Evolutionary conservation across 768 basidiomycete genomes (phyloP).

Genomic region (Flagelloscypha sp.): DNA sequence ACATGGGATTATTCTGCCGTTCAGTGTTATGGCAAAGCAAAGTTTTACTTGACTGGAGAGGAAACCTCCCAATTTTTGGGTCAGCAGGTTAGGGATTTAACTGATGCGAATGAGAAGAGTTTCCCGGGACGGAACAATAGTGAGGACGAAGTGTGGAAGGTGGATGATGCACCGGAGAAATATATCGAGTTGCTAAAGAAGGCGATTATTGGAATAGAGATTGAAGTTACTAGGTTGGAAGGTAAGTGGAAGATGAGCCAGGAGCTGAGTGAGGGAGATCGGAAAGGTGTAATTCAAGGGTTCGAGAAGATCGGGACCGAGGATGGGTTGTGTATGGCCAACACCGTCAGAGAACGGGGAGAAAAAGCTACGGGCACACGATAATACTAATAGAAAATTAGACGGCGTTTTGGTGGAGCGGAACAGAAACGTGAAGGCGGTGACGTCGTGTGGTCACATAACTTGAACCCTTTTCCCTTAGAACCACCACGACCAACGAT

Average conservation of each 20-base stretch:
- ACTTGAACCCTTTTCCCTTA: too few species aligned
- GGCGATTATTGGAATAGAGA: constrained; percentile 19
- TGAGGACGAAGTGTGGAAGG: constrained; percentile 12
- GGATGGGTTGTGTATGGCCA: constrained; percentile 10
- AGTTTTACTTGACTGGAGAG: constrained; percentile 10
- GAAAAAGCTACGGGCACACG: too few species aligned
- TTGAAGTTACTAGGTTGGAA: constrained; percentile 14
- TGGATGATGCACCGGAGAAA: constrained; percentile 14
- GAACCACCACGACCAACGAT: too few species aligned
- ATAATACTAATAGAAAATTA: too few species aligned
- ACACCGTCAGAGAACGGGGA: too few species aligned
- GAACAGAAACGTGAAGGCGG: too few species aligned
- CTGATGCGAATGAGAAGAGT: constrained; percentile 9
- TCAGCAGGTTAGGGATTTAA: constrained; percentile 8
- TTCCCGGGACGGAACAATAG: too few species aligned
- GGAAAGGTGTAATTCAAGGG: constrained; percentile 14
- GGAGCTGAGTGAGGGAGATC: constrained; percentile 15
- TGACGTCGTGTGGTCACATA: too few species aligned
- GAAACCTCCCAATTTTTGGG: constrained; percentile 12
- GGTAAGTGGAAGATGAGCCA: constrained; percentile 21
- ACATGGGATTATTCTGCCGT: constrained; percentile 22
- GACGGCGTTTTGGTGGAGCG: too few species aligned
- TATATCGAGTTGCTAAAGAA: constrained; percentile 18
- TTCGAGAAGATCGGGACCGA: constrained; percentile 13
- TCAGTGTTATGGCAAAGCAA: constrained; percentile 17